A percentile compares a stretch with the other conserved stretches of the same genome.
Conservation (phyloP, 805 yeast species). For the Candida incommunis region DNA sequence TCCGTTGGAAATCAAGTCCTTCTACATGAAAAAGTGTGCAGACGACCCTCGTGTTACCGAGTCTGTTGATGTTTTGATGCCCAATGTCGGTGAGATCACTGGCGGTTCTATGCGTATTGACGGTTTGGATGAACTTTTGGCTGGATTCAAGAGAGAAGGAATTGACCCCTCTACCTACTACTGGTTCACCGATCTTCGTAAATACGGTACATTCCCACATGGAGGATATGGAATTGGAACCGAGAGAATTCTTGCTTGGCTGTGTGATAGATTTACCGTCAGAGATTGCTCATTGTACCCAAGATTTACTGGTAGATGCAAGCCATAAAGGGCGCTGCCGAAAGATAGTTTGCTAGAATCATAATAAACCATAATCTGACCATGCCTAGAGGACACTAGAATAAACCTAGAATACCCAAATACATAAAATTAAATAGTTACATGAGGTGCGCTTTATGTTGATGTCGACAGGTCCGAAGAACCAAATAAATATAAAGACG, state of each 20-base stretch:
- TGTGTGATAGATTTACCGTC: conserved; percentile 93
- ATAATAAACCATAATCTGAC: background rate
- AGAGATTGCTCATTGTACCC: conserved; percentile 98
- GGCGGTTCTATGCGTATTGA: conserved; percentile 99
- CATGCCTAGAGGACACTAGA: too few relatives aligned
- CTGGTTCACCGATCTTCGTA: conserved; percentile 93
- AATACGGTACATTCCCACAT: conserved; percentile 95
- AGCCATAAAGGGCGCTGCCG: conserved; percentile 66
- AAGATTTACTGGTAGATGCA: conserved; percentile 95
- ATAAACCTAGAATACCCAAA: background rate
- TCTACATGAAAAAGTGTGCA: conserved; percentile 87
- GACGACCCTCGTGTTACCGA: conserved; percentile 95
- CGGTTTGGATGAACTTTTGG: conserved; percentile 66
- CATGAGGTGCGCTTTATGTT: too few relatives aligned
- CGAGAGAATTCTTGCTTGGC: conserved; percentile 96
- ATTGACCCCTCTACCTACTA: conserved; percentile 74
- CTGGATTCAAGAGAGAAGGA: conserved; percentile 86
- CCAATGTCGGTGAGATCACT: conserved; percentile 96
- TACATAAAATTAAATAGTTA: too few relatives aligned
- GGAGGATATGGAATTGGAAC: conserved; percentile 99
- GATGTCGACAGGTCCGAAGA: too few relatives aligned
- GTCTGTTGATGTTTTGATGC: conserved; percentile 96
- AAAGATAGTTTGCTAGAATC: too few relatives aligned
- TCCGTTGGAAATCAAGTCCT: conserved; percentile 95
- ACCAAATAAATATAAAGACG: background rate